Conservation (phyloP, 352 stramenopile species). For the Globisporangium splendens region DNA sequence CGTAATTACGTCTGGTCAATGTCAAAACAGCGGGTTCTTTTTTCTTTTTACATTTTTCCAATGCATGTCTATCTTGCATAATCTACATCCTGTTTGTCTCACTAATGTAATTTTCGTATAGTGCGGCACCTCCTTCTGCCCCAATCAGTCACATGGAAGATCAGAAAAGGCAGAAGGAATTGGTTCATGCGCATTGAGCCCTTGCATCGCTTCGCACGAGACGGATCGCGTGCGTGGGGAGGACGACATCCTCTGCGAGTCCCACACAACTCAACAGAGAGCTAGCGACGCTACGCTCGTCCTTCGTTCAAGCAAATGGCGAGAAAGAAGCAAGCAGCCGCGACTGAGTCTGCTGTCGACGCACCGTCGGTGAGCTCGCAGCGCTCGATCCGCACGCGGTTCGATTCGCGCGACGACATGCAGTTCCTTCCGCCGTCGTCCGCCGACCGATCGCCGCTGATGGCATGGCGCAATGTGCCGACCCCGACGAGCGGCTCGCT, state of each 20-base stretch:
- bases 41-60: background rate
- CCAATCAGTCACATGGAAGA: background rate
- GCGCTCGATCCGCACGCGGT: conserved; percentile 52
- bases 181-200: conserved; percentile 1
- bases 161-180: conserved; percentile 1
- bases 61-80: background rate
- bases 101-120: background rate
- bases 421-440: conserved; percentile 74
- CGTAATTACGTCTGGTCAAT: conserved; percentile 24
- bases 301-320: background rate
- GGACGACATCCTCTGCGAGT: too few species aligned
- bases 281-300: too few species aligned
- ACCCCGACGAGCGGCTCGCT: conserved; percentile 27
- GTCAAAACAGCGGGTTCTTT: too few species aligned
- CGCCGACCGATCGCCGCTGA: conserved; percentile 68
- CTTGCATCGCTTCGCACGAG: background rate
- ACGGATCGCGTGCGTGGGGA: background rate
- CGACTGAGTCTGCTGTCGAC: background rate
- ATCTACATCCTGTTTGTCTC: background rate
- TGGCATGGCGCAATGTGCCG: conserved; percentile 68
- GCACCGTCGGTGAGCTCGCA: background rate
- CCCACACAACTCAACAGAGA: too few species aligned
- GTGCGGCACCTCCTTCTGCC: background rate
- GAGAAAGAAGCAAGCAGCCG: background rate
- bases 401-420: conserved; percentile 61